These are phyloP conservation scores for Astrothelium subdiscretum DNA, from an alignment of 495 filamentous ascomycete genomes.

Conservation along the genomic window DNA sequence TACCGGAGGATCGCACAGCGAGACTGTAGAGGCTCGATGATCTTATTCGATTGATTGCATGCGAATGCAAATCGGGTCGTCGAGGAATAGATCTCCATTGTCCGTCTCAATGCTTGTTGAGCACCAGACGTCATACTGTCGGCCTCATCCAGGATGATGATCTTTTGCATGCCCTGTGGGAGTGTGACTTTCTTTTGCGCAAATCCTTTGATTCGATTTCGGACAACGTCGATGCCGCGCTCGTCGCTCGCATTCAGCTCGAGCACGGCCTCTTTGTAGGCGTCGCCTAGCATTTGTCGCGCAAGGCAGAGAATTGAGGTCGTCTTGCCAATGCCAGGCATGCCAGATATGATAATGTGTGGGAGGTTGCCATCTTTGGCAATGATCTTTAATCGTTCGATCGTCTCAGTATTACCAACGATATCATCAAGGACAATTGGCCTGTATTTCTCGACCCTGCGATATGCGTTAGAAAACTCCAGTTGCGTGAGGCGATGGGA, in stretches of 20 bases:
- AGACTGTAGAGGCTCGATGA: constrained; percentile 96
- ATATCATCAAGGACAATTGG: constrained; percentile 91
- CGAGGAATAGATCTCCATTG: constrained; percentile 97
- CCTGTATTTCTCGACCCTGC: constrained; percentile 97
- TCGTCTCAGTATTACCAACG: constrained; percentile 93
- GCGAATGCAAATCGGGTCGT: constrained; percentile 97
- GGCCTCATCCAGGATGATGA: constrained; percentile 96
- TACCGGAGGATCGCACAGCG: constrained; percentile 95
- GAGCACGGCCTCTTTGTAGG: constrained; percentile 95
- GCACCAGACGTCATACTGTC: constrained; percentile 94
- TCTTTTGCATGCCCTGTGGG: constrained; percentile 79
- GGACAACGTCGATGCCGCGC: constrained; percentile 95
- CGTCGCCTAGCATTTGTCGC: constrained; percentile 78
- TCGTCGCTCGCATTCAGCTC: constrained; percentile 96
- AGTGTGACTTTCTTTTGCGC: constrained; percentile 99
- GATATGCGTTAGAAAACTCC: constrained; percentile 8
- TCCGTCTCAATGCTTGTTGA: constrained; percentile 88
- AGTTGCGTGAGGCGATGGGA: constrained; percentile 3
- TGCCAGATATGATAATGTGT: constrained; percentile 96
- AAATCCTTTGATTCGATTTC: constrained; percentile 97
- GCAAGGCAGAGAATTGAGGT: constrained; percentile 92
- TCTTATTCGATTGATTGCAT: constrained; percentile 98
- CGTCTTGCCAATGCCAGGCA: constrained; percentile 99
- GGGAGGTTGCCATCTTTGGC: constrained; percentile 99
- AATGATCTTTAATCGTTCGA: constrained; percentile 97